Evolutionary conservation across 352 stramenopile species (phyloP).

Genomic region (Phytopythium sindhum): DNA sequence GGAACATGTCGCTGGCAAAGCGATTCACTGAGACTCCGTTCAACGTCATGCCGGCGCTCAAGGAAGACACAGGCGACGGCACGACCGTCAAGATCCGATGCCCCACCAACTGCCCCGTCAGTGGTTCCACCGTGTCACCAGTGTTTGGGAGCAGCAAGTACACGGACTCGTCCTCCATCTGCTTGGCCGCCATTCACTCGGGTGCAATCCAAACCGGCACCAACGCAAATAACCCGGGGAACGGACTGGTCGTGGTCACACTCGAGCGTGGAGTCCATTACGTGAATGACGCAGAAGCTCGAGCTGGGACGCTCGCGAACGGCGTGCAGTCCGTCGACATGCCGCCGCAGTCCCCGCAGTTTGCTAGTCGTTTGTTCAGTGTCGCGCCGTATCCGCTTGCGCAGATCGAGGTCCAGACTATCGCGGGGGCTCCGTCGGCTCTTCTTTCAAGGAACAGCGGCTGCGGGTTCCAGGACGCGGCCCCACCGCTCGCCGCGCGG

Average conservation of each 20-base stretch:
- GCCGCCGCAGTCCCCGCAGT: slow-evolving; percentile 13
- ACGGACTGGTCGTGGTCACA: slow-evolving; percentile 74
- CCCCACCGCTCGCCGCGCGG: slow-evolving; percentile 79
- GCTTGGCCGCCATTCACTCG: slow-evolving; percentile 88
- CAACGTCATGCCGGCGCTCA: slow-evolving; percentile 25
- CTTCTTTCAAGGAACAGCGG: slow-evolving; percentile 74
- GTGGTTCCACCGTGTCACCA: slow-evolving; percentile 5
- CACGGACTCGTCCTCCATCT: slow-evolving; percentile 89
- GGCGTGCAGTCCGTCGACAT: slow-evolving; percentile 57
- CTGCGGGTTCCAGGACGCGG: slow-evolving; percentile 85
- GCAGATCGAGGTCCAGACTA: slow-evolving; percentile 86
- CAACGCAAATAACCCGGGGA: not conserved
- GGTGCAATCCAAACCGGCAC: slow-evolving; percentile 48
- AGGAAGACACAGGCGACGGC: slow-evolving; percentile 88
- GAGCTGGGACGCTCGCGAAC: slow-evolving; percentile 26
- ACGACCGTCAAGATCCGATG: slow-evolving; percentile 86
- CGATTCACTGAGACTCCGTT: slow-evolving; percentile 16
- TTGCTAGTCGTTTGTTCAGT: slow-evolving; percentile 59
- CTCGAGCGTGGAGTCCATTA: slow-evolving; percentile 49
- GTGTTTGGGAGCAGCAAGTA: slow-evolving; percentile 80
- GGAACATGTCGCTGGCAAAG: slow-evolving; percentile 40
- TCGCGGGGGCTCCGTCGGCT: slow-evolving; percentile 84
- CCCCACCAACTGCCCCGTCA: slow-evolving; percentile 45
- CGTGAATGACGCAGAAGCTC: slow-evolving; percentile 13
- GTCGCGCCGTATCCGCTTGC: slow-evolving; percentile 35